Evolutionary conservation across 306 rosid species (phyloP).

Genomic region (Psophocarpus tetragonolobus): DNA sequence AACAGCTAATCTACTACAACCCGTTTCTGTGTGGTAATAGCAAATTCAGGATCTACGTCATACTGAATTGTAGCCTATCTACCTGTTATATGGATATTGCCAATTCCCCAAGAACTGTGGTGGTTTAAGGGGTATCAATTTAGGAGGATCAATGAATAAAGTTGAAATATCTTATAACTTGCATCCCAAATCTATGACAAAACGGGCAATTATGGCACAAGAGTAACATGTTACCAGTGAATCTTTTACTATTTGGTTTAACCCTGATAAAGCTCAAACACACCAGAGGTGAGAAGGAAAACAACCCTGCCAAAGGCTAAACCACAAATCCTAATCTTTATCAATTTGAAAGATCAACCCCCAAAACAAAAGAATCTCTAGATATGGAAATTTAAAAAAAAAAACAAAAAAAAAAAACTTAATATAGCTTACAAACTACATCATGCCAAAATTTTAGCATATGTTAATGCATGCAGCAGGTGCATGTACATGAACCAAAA

Average conservation of each 20-base stretch:
- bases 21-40: not conserved
- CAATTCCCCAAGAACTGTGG: not conserved
- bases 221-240: not conserved
- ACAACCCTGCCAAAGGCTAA: not conserved
- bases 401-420: not conserved
- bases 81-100: not conserved
- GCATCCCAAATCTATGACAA: not conserved
- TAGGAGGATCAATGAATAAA: not conserved
- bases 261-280: constrained; percentile 6
- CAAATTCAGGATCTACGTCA: not conserved
- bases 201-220: not conserved
- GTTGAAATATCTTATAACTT: not conserved
- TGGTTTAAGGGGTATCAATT: not conserved
- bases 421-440: not conserved
- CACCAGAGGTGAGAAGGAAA: not conserved
- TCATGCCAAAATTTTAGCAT: not conserved
- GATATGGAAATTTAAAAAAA: not conserved
- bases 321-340: not conserved
- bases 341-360: not conserved
- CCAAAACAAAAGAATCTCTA: not conserved
- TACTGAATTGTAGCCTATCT: not conserved
- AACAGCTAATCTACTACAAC: not conserved
- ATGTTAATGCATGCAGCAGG: not conserved
- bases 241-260: not conserved
- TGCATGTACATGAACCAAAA: not conserved